These are phyloP conservation scores for Penicillium ochrochloron DNA, from an alignment of 495 filamentous ascomycete genomes.

Conservation along the genomic window DNA sequence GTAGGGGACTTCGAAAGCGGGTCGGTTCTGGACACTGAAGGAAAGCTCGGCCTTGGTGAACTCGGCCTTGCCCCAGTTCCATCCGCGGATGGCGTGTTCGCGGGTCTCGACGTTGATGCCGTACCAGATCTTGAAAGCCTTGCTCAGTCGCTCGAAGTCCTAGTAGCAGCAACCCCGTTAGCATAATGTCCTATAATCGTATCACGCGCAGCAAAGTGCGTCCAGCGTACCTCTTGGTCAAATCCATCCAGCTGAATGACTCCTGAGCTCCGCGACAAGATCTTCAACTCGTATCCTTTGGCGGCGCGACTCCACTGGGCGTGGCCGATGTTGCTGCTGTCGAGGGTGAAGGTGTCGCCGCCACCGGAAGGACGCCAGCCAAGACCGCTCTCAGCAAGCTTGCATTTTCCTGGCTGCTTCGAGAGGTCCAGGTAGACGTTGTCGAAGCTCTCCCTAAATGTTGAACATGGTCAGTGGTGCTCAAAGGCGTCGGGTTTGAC, in stretches of 20 bases:
- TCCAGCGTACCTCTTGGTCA: constrained; percentile 73
- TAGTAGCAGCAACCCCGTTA: constrained; percentile 35
- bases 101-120: constrained; percentile 87
- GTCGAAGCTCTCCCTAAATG: constrained; percentile 84
- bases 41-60: constrained; percentile 93
- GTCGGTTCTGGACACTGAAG: constrained; percentile 96
- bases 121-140: constrained; percentile 96
- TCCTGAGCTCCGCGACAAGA: constrained; percentile 78
- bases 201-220: background rate
- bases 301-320: constrained; percentile 97
- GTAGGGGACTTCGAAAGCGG: constrained; percentile 97
- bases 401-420: constrained; percentile 85
- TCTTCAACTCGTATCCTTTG: constrained; percentile 90
- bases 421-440: constrained; percentile 95
- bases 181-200: background rate
- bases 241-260: constrained; percentile 96
- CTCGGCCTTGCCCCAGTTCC: constrained; percentile 99
- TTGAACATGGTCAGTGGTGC: constrained; percentile 29
- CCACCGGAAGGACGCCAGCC: constrained; percentile 91
- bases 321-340: constrained; percentile 74
- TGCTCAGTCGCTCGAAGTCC: constrained; percentile 88
- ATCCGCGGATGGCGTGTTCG: constrained; percentile 93
- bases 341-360: constrained; percentile 90
- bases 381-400: constrained; percentile 88
- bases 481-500: constrained; percentile 5